Base-by-base conservation (phyloP, 2,329 filamentous ascomycete species). In the Xylariomycetidae sp. region DNA sequence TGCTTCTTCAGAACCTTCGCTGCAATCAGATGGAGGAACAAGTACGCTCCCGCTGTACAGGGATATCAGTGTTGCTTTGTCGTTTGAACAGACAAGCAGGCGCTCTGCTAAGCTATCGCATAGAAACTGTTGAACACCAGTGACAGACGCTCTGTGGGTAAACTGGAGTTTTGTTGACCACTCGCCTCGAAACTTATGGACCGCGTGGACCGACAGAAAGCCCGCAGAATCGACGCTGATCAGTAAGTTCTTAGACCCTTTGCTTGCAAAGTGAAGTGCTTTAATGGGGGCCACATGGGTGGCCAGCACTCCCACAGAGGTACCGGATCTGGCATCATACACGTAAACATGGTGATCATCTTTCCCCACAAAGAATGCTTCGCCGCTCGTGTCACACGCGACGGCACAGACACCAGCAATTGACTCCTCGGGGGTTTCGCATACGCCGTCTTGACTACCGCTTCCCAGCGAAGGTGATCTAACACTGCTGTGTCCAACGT, bases 401-500 rank as follows among this genome's bases (percentile, higher is more conserved):
- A 27, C 16, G 14, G 20, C 12, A 25, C 7, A 26, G 2, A 33
- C 17, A 6, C 12, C 8, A 13, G 22, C 14, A 12, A 25, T 16
- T 16, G 12, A 5, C 13, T 26, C 9, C 12, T 28, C 16, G 10
- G 25, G 15, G 12, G 22, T 5, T 14, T 19, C 18, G 25, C 28
- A 14, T 7, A 33, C 13, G n/a, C 26, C 16, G 13, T 31, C 25
- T 33, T 27, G 13, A 13, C 30, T 25, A 22, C 34, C 30, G 12
- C 35, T 37, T 3, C 30, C 29, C 13, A 33, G 15, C 3, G 35
- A 37, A 10, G 30, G 30, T 2, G 35, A 37, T 12, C 30, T 20
- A 9, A 37, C 29, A 17, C 35, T 37, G 2, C 30, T 14, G n/a
- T 37, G 29, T 6, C 30, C 35, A 3, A 37, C 35, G 9, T 37